Evolutionary conservation across 2,329 filamentous ascomycete genomes (phyloP).

Genomic region (Pyrenophora graminea): DNA sequence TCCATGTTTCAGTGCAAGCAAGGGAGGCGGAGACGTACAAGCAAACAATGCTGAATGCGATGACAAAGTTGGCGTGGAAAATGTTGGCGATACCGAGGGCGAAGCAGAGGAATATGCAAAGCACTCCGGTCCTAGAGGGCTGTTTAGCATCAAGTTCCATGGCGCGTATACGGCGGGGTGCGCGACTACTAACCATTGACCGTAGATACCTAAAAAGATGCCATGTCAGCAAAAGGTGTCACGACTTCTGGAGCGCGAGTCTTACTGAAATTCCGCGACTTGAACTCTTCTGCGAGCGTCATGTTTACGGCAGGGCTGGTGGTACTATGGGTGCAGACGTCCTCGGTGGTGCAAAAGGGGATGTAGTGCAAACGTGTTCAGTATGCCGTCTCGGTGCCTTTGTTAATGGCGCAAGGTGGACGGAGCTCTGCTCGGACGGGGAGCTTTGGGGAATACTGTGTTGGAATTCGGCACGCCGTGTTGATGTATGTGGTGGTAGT

Average conservation of each 20-base stretch:
- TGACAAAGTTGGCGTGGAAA: slow-evolving; percentile 61
- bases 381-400: slow-evolving; percentile 16
- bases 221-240: slow-evolving; percentile 38
- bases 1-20: not conserved
- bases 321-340: not conserved
- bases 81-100: slow-evolving; percentile 71
- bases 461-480: slow-evolving; percentile 10
- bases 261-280: slow-evolving; percentile 69
- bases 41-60: slow-evolving; percentile 63
- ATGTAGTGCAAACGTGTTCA: slow-evolving; percentile 4
- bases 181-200: slow-evolving; percentile 64
- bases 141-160: slow-evolving; percentile 19
- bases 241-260: slow-evolving; percentile 7
- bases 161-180: not conserved
- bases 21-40: slow-evolving; percentile 44
- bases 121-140: slow-evolving; percentile 55
- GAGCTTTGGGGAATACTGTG: slow-evolving; percentile 14
- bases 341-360: slow-evolving; percentile 7
- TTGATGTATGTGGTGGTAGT: slow-evolving; percentile 30
- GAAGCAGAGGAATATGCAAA: slow-evolving; percentile 68
- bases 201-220: slow-evolving; percentile 63
- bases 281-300: slow-evolving; percentile 66
- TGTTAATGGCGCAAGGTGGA: slow-evolving; percentile 32
- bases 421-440: slow-evolving; percentile 27
- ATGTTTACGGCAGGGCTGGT: slow-evolving; percentile 44